Evolutionary conservation across 192 early-diverging fungal genomes (phyloP).

Genomic region (Backusella liffmaniae): DNA sequence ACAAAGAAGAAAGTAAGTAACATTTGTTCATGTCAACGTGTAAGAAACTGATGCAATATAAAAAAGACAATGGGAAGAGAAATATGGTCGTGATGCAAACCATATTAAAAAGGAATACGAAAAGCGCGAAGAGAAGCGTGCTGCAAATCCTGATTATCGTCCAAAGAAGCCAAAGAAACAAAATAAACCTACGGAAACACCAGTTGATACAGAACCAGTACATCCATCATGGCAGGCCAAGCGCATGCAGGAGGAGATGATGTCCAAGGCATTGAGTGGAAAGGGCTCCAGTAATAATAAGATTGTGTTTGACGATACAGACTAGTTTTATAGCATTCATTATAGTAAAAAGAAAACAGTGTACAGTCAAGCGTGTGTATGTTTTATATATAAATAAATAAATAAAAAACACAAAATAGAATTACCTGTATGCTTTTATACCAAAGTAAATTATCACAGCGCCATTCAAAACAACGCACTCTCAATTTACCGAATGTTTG

Average conservation of each 20-base stretch:
- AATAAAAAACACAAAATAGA: no score
- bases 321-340: neutral
- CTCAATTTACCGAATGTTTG: no score
- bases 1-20: slow-evolving; percentile 33
- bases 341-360: neutral
- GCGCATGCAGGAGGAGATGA: slow-evolving; percentile 33
- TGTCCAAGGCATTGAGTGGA: slow-evolving; percentile 37
- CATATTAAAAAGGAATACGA: slow-evolving; percentile 20
- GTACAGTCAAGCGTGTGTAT: no score
- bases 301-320: slow-evolving; percentile 32
- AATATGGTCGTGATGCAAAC: slow-evolving; percentile 33
- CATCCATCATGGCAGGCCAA: slow-evolving; percentile 43
- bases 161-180: slow-evolving; percentile 15
- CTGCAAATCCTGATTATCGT: neutral
- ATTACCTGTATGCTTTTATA: no score
- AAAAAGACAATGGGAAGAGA: slow-evolving; percentile 30
- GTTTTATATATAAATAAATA: no score
- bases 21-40: no score
- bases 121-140: slow-evolving; percentile 8
- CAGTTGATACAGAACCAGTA: neutral
- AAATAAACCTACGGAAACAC: neutral
- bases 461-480: no score
- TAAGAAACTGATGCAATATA: no score
- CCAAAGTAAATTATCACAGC: no score
- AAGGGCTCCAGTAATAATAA: slow-evolving; percentile 26